Base-by-base conservation (phyloP, 306 rosid species). In the Cicer cuneatum region DNA sequence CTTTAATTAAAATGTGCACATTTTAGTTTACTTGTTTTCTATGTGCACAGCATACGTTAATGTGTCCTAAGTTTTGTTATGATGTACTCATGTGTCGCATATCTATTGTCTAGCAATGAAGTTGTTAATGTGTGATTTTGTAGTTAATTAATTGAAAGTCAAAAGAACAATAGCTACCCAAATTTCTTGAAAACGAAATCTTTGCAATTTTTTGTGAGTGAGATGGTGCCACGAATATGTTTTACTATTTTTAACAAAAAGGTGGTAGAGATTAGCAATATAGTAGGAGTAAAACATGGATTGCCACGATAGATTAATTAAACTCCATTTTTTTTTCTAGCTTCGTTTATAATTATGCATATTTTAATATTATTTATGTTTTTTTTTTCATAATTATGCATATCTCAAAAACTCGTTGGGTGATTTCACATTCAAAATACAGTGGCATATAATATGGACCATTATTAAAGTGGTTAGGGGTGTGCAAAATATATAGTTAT, bases 201-300 rank as follows among this genome's bases (percentile, higher is more conserved):
- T 8, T 0, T 43, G 69, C 33, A 49, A 24, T 0, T 29, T 67
- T 59, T 3, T 54, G 59, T 54, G 81, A 38, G 42, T 53, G 41
- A 21, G 16, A 70, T 43, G 9, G 53, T 2, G 58, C 70, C 81
- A 71, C 65, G 45, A 57, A 24, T 5, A 21, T 58, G 53, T 40
- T 56, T 52, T 77, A 66, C 78, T 81, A 81, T 49, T 76, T 75
- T 45, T 13, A 24, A 56, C 57, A 70, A 2, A 29, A 10, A 41
- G 15, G 29, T 42, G 48, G 37, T 59, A 33, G 11, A 51, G 37
- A 82, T 58, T 49, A 58, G 43, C 79, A 77, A 51, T 41, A 66
- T 33, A 51, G 42, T 53, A 73, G 80, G 83, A 82, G 67, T 43
- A 60, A 73, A 52, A 11, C 51, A 52, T 7, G 74, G 74, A 38